phyloP scores from a whole-genome alignment of 129 eudicot genomes.

The Apium graveolens region DNA sequence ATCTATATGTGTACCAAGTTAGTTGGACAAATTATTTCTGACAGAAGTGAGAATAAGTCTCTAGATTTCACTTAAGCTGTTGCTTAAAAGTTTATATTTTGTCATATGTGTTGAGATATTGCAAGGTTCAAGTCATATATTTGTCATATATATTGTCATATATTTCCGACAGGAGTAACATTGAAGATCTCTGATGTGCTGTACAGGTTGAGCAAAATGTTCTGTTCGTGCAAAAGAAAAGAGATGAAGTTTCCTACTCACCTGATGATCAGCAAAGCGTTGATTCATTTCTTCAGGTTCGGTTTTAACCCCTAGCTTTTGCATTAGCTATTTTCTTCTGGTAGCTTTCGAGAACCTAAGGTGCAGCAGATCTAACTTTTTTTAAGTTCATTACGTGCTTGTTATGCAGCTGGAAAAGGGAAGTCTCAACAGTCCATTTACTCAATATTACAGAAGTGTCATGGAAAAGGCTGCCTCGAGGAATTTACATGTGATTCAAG shows the following conservation, averaged over 20 bases:
- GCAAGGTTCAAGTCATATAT: neutral
- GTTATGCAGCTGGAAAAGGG: slow-evolving; percentile 70
- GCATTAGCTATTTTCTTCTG: neutral
- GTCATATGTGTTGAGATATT: slow-evolving; percentile 10
- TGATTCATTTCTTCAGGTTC: slow-evolving; percentile 82
- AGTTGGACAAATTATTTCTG: neutral
- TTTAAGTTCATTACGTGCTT: slow-evolving; percentile 1
- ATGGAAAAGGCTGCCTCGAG: slow-evolving; percentile 67
- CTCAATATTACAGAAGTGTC: slow-evolving; percentile 75
- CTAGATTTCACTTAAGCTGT: neutral
- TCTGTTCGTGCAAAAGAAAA: slow-evolving; percentile 80
- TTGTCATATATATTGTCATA: no score
- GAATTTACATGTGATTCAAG: slow-evolving; percentile 24
- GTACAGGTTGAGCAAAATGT: slow-evolving; percentile 79
- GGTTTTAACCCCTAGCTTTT: neutral
- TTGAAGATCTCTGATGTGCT: neutral
- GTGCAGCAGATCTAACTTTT: slow-evolving; percentile 2
- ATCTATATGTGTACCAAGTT: neutral
- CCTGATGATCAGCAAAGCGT: slow-evolving; percentile 74
- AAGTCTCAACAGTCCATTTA: slow-evolving; percentile 45
- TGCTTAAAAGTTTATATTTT: neutral
- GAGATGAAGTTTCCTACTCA: slow-evolving; percentile 91
- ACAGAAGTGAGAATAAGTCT: neutral
- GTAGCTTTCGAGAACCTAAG: neutral
- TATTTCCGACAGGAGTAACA: no score